Evolutionary conservation across 2,329 filamentous ascomycete species (phyloP), one percentile per base, ranked within the genome.

Genomic region (Neoarthrinium moseri): DNA sequence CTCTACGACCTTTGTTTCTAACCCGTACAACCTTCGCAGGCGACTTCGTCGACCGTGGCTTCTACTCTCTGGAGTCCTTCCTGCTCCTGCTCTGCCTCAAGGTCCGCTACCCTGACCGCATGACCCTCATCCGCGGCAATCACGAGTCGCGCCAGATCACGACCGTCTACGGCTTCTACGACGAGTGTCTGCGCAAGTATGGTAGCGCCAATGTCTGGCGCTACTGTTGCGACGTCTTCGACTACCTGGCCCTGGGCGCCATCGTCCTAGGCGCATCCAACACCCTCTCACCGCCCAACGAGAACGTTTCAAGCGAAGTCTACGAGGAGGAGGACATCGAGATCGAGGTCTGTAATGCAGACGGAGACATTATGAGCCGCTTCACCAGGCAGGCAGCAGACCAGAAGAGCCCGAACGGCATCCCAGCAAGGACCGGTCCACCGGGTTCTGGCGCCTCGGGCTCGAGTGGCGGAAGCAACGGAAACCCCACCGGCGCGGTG

Each of bases 201-300:
- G 94, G 94, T 68, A 97, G 96, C 64, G 92, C 94, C 52, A 97
- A 96, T 59, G 94, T 99, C 53, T 99, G 94, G 94, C 96, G 96
- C 77, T 96, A 90, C 67, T 99, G 96, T 68, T 96, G 91, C 64
- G 92, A 99, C 69, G 86, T 99, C 45, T 99, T 99, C 73, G 94
- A 99, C 70, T 97, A 96, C 66, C 83, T 99, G 18, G 90, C 91
- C 5, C 81, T 96, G 5, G 91, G 89, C 43, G 91, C 91, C 37
- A 84, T 96, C 53, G 89, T 94, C 6, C 81, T 96, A n/a, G 94
- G 94, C 54, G 91, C 94, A 71, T 75, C 88, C 67, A 72, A 86
- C 75, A 67, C 77, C 53, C 66, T 87, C 55, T 67, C 77, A 17
- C 61, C 73, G 11, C 53, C 75, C 42, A 78, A 74, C 56, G 75